Conservation (phyloP, 2,329 filamentous ascomycete genomes). For the Epichloe coenophiala region DNA sequence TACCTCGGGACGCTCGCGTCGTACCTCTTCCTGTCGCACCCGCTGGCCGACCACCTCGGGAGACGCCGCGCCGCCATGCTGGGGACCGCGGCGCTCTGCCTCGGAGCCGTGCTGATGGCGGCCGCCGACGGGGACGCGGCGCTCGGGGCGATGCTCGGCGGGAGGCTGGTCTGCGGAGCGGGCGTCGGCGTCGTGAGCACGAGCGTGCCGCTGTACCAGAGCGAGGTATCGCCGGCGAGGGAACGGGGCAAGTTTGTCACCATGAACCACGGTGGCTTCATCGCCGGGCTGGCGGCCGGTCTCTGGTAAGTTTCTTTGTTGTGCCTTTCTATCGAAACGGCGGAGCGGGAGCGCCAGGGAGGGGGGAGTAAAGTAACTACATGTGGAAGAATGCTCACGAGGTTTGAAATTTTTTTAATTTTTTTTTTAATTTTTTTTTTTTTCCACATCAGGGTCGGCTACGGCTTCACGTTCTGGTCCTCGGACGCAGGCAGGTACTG, state of each 20-base stretch:
- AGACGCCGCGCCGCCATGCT: constrained; percentile 35
- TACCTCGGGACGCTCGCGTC: constrained; percentile 42
- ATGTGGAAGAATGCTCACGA: background rate
- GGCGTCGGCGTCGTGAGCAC: constrained; percentile 43
- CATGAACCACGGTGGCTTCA: constrained; percentile 45
- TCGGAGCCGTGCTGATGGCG: constrained; percentile 36
- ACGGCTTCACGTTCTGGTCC: constrained; percentile 40
- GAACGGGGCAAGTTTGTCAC: constrained; percentile 43
- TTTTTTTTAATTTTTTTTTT: too few relatives aligned
- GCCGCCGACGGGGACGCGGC: constrained; percentile 26
- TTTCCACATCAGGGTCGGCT: constrained; percentile 33
- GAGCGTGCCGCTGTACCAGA: constrained; percentile 42
- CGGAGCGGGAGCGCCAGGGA: too few relatives aligned
- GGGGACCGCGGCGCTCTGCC: constrained; percentile 31
- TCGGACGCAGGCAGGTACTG: constrained; percentile 26
- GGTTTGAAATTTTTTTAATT: background rate
- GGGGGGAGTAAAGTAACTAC: too few relatives aligned
- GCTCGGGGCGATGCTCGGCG: constrained; percentile 34
- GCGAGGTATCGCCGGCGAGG: constrained; percentile 39
- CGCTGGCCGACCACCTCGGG: constrained; percentile 35
- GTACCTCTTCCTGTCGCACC: constrained; percentile 41
- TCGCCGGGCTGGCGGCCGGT: constrained; percentile 37
- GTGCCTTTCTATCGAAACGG: too few relatives aligned
- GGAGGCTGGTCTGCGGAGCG: constrained; percentile 37
- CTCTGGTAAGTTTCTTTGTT: constrained; percentile 32